Percentiles rank a stretch among this genome's conserved stretches.
Evolutionary conservation across 352 stramenopile genomes (phyloP).

Genomic region (Phytophthora palmivora): DNA sequence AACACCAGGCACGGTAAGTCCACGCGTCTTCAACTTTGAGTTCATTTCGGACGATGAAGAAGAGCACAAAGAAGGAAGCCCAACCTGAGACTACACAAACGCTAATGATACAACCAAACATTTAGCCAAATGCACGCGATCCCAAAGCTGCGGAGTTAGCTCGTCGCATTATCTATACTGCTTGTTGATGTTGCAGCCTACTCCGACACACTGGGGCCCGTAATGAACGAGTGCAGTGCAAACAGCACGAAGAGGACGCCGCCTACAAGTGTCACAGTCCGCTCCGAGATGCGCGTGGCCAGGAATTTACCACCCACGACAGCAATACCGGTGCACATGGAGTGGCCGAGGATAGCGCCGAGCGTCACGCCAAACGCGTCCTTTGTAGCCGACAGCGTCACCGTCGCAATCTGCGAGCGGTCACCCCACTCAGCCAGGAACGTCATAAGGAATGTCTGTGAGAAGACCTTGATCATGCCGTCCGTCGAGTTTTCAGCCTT

Average conservation of each 20-base stretch:
- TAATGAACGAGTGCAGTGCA: conserved; percentile 95
- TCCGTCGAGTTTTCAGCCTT: conserved; percentile 43
- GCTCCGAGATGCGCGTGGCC: conserved; percentile 97
- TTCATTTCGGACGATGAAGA: conserved; percentile 38
- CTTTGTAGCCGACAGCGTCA: conserved; percentile 97
- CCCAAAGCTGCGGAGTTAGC: conserved; percentile 11
- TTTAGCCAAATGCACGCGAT: conserved; percentile 28
- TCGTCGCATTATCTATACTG: conserved; percentile 39
- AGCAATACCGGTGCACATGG: conserved; percentile 98
- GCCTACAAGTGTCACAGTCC: conserved; percentile 96
- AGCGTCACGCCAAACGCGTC: conserved; percentile 95
- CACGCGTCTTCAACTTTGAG: conserved; percentile 61
- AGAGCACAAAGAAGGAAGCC: conserved; percentile 21
- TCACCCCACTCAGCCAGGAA: conserved; percentile 99
- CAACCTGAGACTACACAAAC: conserved; percentile 14
- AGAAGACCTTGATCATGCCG: conserved; percentile 89
- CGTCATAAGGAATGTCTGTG: conserved; percentile 97
- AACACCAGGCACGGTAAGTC: conserved; percentile 19
- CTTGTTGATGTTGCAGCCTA: conserved; percentile 27
- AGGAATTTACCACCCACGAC: conserved; percentile 98
- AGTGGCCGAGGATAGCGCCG: conserved; percentile 96
- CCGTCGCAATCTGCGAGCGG: conserved; percentile 99
- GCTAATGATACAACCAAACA: conserved; percentile 14
- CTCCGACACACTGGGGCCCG: conserved; percentile 61
- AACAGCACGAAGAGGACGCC: conserved; percentile 98